These are phyloP conservation scores for Candida sphagnicola DNA, from an alignment of 805 yeast species.

Conservation along the genomic window DNA sequence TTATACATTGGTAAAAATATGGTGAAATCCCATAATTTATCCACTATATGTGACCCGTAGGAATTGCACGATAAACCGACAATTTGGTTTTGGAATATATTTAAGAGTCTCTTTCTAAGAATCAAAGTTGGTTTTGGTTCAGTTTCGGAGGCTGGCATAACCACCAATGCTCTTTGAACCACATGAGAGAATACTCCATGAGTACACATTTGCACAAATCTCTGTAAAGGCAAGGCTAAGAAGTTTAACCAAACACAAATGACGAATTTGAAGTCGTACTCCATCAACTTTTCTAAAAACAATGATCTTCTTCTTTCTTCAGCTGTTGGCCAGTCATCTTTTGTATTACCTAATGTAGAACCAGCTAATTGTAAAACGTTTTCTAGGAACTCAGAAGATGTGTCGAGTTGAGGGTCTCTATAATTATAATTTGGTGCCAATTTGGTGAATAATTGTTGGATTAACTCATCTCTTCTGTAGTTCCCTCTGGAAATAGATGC, in stretches of 20 bases:
- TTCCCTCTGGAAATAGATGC: conserved; percentile 57
- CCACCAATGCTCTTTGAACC: conserved; percentile 56
- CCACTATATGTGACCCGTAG: conserved; percentile 88
- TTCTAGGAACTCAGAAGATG: conserved; percentile 54
- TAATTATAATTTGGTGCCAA: conserved; percentile 38
- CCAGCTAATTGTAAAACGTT: conserved; percentile 59
- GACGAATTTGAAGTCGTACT: conserved; percentile 60
- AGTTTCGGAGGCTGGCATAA: conserved; percentile 41
- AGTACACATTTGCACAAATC: conserved; percentile 67
- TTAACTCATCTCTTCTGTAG: conserved; percentile 58
- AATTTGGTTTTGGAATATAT: conserved; percentile 51
- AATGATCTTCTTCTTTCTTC: conserved; percentile 80
- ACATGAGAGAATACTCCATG: conserved; percentile 93
- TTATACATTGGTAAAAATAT: conserved; percentile 75
- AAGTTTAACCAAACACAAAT: conserved; percentile 56
- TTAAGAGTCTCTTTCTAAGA: conserved; percentile 64
- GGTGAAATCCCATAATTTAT: conserved; percentile 77
- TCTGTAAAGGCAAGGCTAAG: conserved; percentile 55
- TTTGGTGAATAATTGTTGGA: conserved; percentile 39
- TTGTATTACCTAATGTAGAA: conserved; percentile 77
- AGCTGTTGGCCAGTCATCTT: conserved; percentile 89
- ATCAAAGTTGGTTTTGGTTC: conserved; percentile 46
- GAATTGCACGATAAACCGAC: conserved; percentile 74
- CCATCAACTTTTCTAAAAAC: conserved; percentile 68
- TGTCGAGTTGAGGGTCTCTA: conserved; percentile 11